Evolutionary conservation across 805 yeast species (phyloP).

Genomic region (Candida krabiensis): DNA sequence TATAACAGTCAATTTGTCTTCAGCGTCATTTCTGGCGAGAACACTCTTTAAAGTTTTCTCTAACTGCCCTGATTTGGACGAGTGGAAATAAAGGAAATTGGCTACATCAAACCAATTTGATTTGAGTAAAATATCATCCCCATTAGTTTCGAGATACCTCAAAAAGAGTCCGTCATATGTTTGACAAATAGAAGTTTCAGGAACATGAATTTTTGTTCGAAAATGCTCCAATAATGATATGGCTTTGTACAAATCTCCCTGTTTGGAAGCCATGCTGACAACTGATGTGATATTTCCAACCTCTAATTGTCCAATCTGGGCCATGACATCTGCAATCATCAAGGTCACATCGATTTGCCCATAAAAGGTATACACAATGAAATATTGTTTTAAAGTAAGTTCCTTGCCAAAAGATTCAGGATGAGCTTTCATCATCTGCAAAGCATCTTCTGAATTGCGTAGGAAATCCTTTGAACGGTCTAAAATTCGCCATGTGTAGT

Average conservation of each 20-base stretch:
- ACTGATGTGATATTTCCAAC: slow-evolving; percentile 3
- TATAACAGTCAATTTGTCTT: neutral
- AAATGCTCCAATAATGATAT: slow-evolving; percentile 9
- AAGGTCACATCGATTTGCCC: slow-evolving; percentile 7
- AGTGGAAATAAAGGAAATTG: slow-evolving; percentile 8
- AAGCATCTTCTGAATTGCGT: slow-evolving; percentile 7
- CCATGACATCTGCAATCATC: slow-evolving; percentile 5
- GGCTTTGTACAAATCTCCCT: slow-evolving; percentile 12
- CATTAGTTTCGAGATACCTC: slow-evolving; percentile 3
- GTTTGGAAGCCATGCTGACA: slow-evolving; percentile 4
- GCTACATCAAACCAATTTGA: slow-evolving; percentile 4
- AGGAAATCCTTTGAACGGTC: slow-evolving; percentile 1
- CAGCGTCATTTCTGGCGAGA: neutral
- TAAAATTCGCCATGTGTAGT: slow-evolving; percentile 8
- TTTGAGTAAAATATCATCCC: neutral
- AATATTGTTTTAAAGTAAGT: slow-evolving; percentile 4
- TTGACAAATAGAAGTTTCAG: neutral
- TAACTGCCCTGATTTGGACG: slow-evolving; percentile 1
- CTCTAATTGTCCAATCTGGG: neutral
- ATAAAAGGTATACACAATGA: slow-evolving; percentile 12
- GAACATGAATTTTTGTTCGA: neutral
- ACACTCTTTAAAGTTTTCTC: neutral
- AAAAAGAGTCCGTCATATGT: slow-evolving; percentile 2
- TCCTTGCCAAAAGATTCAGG: slow-evolving; percentile 13
- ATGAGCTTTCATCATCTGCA: slow-evolving; percentile 5